A percentile compares a stretch with the other conserved stretches of the same genome.
Evolutionary conservation across 768 basidiomycete genomes (phyloP).

Genomic region (Calocera cornea): DNA sequence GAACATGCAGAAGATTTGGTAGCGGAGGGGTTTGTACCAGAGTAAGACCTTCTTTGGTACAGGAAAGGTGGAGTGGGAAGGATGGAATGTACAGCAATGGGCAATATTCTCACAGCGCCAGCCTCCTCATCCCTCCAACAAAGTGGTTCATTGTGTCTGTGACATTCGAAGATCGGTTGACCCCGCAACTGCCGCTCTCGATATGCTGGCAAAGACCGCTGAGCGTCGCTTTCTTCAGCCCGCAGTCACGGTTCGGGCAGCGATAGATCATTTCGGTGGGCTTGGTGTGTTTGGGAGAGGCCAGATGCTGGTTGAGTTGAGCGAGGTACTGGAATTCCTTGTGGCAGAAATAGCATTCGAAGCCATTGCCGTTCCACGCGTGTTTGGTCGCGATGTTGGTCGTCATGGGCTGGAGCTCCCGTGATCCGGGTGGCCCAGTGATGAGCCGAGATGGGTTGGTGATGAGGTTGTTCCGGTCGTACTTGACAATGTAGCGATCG

Average conservation of each 20-base stretch:
- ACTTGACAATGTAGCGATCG: conserved; percentile 30
- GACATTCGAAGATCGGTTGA: conserved; percentile 31
- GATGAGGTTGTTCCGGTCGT: conserved; percentile 38
- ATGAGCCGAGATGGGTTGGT: conserved; percentile 44
- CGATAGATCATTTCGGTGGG: conserved; percentile 35
- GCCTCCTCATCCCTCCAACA: background rate
- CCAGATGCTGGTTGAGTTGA: conserved; percentile 47
- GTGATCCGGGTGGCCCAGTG: conserved; percentile 20
- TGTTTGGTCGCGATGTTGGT: background rate
- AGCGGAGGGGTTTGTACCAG: too few species aligned
- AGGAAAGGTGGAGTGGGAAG: too few species aligned
- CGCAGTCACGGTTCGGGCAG: conserved; percentile 39
- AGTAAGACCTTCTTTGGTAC: too few species aligned
- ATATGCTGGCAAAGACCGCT: conserved; percentile 52
- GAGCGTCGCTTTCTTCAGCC: conserved; percentile 33
- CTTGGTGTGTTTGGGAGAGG: conserved; percentile 40
- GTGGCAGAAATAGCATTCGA: conserved; percentile 56
- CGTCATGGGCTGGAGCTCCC: conserved; percentile 24
- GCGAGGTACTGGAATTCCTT: conserved; percentile 28
- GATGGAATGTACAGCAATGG: too few species aligned
- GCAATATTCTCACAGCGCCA: background rate
- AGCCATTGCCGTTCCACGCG: conserved; percentile 27
- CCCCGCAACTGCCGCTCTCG: conserved; percentile 48
- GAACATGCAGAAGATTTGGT: too few species aligned
- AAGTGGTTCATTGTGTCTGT: background rate